phyloP scores from a whole-genome alignment of 257 asterid genomes.

The Capsicum pubescens region DNA sequence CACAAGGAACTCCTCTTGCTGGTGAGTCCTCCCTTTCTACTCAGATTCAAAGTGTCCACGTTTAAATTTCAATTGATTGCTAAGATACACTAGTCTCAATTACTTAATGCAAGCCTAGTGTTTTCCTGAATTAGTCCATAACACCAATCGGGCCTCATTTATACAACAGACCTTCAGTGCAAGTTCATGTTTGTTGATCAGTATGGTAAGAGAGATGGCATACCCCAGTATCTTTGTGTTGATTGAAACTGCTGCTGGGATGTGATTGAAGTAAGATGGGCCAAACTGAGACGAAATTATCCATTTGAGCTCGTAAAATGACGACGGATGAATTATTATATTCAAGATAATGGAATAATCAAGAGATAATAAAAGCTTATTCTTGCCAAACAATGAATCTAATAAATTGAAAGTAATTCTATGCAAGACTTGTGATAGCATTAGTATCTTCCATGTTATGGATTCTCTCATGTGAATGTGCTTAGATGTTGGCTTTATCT shows the following conservation, averaged over 20 bases:
- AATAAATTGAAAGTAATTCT: not conserved
- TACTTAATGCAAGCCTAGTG: not conserved
- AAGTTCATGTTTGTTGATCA: conserved; percentile 17
- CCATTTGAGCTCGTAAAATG: not conserved
- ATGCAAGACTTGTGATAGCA: not conserved
- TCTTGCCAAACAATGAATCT: not conserved
- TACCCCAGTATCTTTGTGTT: not conserved
- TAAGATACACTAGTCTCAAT: not conserved
- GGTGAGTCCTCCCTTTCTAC: conserved; percentile 42
- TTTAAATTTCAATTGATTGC: not conserved
- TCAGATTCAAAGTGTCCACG: not conserved
- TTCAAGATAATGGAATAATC: conserved; percentile 2
- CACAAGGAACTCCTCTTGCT: conserved; percentile 43
- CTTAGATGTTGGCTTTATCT: conserved; percentile 1
- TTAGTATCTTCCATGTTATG: not conserved
- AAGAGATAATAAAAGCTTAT: not conserved
- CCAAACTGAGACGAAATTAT: conserved; percentile 7
- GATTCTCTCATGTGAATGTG: conserved; percentile 17
- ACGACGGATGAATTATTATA: not conserved
- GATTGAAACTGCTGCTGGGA: conserved; percentile 11
- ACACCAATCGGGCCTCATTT: not conserved
- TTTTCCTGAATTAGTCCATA: not conserved
- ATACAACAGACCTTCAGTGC: not conserved
- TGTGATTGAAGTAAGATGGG: not conserved
- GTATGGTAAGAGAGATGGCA: not conserved